Conservation (phyloP, 2,329 filamentous ascomycete species). For the Pezicula neosporulosa region DNA sequence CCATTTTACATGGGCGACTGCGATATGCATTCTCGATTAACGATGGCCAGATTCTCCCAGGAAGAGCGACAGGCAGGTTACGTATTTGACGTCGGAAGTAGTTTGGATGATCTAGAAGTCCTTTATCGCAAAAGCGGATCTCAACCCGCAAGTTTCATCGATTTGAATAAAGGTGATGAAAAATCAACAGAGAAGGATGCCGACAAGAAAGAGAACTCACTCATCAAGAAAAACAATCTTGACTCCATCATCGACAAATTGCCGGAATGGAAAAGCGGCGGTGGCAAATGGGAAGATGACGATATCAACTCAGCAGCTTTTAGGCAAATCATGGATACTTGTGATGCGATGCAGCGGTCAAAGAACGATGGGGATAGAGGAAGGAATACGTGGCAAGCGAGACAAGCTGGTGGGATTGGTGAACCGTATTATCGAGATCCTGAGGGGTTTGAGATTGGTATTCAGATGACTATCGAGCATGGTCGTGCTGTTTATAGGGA, state of each 20-base stretch:
- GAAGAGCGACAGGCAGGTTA: slow-evolving; percentile 36
- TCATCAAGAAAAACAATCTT: no score
- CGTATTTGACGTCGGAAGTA: slow-evolving; percentile 42
- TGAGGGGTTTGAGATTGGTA: slow-evolving; percentile 39
- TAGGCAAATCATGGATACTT: slow-evolving; percentile 22
- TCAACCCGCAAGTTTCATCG: slow-evolving; percentile 26
- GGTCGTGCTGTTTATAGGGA: slow-evolving; percentile 37
- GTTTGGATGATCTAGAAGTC: slow-evolving; percentile 41
- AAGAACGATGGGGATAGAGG: slow-evolving; percentile 24
- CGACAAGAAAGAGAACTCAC: no score
- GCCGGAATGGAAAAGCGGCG: neutral
- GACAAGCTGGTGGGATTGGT: slow-evolving; percentile 46
- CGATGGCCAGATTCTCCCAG: slow-evolving; percentile 41
- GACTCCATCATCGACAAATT: no score
- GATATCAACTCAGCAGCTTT: slow-evolving; percentile 23
- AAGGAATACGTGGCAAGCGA: slow-evolving; percentile 50
- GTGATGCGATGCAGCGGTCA: slow-evolving; percentile 27
- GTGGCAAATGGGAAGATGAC: slow-evolving; percentile 16
- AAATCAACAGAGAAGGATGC: no score
- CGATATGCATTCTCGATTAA: slow-evolving; percentile 48
- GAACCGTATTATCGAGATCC: slow-evolving; percentile 51
- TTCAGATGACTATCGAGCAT: slow-evolving; percentile 42
- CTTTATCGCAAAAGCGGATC: slow-evolving; percentile 41
- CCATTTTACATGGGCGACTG: slow-evolving; percentile 57
- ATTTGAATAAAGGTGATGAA: slow-evolving; percentile 18